Conservation (phyloP, 2,329 filamentous ascomycete species). For the Chrysoporthe puriensis region DNA sequence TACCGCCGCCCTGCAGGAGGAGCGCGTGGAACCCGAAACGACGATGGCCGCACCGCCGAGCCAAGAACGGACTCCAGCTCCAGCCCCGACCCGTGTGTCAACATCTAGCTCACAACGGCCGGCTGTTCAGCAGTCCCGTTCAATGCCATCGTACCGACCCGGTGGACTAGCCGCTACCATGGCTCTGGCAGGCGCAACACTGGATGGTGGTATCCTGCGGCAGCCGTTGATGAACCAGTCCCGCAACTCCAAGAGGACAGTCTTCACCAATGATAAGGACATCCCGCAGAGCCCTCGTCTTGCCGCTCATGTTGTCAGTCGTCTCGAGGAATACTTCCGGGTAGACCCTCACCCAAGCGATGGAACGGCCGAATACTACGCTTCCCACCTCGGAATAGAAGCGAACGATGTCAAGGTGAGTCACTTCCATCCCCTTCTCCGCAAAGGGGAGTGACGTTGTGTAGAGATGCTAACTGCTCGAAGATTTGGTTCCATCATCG, state of each 20-base stretch:
- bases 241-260: constrained; percentile 45
- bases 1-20: constrained; percentile 3
- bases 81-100: constrained; percentile 11
- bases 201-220: constrained; percentile 40
- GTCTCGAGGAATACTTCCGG: constrained; percentile 58
- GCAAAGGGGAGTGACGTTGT: not conserved
- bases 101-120: constrained; percentile 17
- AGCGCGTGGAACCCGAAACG: not conserved
- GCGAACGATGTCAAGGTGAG: constrained; percentile 53
- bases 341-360: constrained; percentile 52
- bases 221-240: constrained; percentile 52
- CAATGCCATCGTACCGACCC: constrained; percentile 4
- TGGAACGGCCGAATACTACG: constrained; percentile 55
- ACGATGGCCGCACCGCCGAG: not conserved
- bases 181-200: constrained; percentile 27
- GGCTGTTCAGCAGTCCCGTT: constrained; percentile 14
- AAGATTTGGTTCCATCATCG: constrained; percentile 59
- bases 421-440: constrained; percentile 7
- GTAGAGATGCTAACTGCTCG: not conserved
- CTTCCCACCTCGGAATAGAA: constrained; percentile 58
- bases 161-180: constrained; percentile 20
- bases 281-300: constrained; percentile 50
- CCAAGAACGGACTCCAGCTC: constrained; percentile 5
- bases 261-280: constrained; percentile 40
- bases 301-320: constrained; percentile 51